Evolutionary conservation across 176 grass and related monocot genomes (phyloP), one percentile per base, ranked within the genome.

Genomic region (Carex kokanica): DNA sequence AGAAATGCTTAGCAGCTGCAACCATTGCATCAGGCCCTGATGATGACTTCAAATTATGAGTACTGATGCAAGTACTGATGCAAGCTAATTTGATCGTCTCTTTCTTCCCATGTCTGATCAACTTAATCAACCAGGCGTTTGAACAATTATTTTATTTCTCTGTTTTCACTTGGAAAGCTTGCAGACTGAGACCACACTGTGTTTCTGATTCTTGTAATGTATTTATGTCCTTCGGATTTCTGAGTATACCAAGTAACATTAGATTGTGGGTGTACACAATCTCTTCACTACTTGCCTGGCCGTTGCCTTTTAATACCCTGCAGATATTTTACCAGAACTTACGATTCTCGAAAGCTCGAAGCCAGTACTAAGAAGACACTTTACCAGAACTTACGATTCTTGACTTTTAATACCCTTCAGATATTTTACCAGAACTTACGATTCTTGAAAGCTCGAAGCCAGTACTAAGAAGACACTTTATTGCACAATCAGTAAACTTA

Each of bases 1-100:
- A 84, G 64, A 84, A 84, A 84, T 84, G 82, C 82, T 84, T 74
- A 11, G 20, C 83, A 70, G 83, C 82, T 72, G 18, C 49, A 14
- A 60, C 49, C 67, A 84, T 84, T 2, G 55, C 55, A 41, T 81
- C 67, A 9, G 53, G 45, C 51, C 67, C 45, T 13, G 18, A 74
- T 1, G 27, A 8, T 16, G 66, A 3, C 29, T 59, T 81, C 78
- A 62, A 47, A 62, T 25, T 41, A 47, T 38, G 13, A 47, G 2
- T 47, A 34, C 43, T 75, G 83, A 77, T 29, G 3, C 24, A 57
- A 83, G 6, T 14, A 18, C 59, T 16, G 63, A 72, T 60, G 21
- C 20, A 64, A 83, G 1, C 83, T 8, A 3, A 49, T 13, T 60
- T 27, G 14, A 23, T 60, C 36, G 20, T 65, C 10, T 45, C 43